Evolutionary conservation across 2,329 filamentous ascomycete genomes (phyloP).

Genomic region (Neofusicoccum parvum): DNA sequence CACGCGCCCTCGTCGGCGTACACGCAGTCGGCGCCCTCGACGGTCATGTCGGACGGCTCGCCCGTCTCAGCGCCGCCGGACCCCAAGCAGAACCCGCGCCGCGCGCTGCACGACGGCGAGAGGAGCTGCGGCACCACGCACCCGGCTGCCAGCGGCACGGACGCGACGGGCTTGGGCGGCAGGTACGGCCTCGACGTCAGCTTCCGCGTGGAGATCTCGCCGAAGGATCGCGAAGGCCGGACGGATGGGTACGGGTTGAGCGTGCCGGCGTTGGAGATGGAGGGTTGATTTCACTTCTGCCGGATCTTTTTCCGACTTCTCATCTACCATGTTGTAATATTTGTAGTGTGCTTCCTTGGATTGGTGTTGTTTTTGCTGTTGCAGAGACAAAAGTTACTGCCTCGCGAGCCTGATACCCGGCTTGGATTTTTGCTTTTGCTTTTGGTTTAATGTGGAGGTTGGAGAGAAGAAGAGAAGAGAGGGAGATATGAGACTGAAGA

Average conservation of each 20-base stretch:
- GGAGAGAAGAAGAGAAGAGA: too few relatives aligned
- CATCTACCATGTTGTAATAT: neutral
- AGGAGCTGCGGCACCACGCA: constrained; percentile 76
- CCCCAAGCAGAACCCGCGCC: constrained; percentile 62
- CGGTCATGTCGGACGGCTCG: neutral
- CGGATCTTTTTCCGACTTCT: neutral
- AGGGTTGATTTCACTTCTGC: neutral
- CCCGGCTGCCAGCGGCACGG: constrained; percentile 62
- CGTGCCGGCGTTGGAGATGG: constrained; percentile 46
- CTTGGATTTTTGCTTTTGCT: neutral
- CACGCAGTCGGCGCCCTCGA: neutral
- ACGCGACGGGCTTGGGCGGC: constrained; percentile 46
- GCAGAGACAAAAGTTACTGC: neutral
- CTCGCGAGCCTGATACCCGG: neutral
- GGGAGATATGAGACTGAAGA: too few relatives aligned
- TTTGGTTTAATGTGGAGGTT: neutral
- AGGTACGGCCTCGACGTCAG: constrained; percentile 49
- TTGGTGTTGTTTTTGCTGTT: neutral
- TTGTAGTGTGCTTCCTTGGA: neutral
- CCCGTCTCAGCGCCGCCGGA: constrained; percentile 26
- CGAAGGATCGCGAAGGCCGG: constrained; percentile 44
- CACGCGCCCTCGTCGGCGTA: constrained; percentile 27
- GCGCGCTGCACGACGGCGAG: constrained; percentile 73
- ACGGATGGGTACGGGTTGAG: constrained; percentile 55
- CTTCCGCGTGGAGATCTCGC: constrained; percentile 52